Evolutionary conservation across 2,329 filamentous ascomycete species (phyloP), one percentile per base, ranked within the genome.

Genomic region (Leptographium flavum): DNA sequence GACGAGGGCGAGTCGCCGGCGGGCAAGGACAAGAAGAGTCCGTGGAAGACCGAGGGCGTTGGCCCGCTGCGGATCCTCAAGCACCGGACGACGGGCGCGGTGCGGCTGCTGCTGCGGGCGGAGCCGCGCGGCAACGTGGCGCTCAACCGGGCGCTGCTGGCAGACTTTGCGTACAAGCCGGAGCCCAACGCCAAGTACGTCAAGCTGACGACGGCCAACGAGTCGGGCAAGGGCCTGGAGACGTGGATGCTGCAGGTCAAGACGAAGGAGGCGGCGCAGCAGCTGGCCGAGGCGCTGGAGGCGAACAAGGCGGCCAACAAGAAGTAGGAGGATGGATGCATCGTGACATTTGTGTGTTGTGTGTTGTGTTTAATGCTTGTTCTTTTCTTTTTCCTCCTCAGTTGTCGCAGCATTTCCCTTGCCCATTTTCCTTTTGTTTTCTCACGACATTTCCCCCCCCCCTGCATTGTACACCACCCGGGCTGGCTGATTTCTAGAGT

Each of bases 161-260:
- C 75, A 2, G 65, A 70, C n/a, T 62, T 79, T 43, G 67, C 68
- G 5, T 88, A 87, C 64, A 74, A 73, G 55, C 64, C 70, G 7
- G 69, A 71, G 25, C 66, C 67, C 11, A 57, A 56, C 23, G 68
- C 58, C 39, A 83, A 80, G 61, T 78, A 74, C 48, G 64, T 82
- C 47, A 77, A 73, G 57, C 53, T 81, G 47, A 67, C 68, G 11
- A 70, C 74, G 5, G 70, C 76, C 1, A 71, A 70, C 46, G 74
- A 77, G 42, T 66, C 68, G 42, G 78, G 77, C 15, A 68, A 68
- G 39, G 69, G 70, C 1, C 60, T 83, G 25, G 79, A 83, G 60
- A 77, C 76, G 5, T 88, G 80, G 79, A 73, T 81, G 57, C 61
- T 87, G 15, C 77, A 81, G 57, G 75, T 86, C 40, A 85, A 83